Evolutionary conservation across 495 filamentous ascomycete genomes (phyloP), one percentile per base, ranked within the genome.

Genomic region (Podospora anserina): DNA sequence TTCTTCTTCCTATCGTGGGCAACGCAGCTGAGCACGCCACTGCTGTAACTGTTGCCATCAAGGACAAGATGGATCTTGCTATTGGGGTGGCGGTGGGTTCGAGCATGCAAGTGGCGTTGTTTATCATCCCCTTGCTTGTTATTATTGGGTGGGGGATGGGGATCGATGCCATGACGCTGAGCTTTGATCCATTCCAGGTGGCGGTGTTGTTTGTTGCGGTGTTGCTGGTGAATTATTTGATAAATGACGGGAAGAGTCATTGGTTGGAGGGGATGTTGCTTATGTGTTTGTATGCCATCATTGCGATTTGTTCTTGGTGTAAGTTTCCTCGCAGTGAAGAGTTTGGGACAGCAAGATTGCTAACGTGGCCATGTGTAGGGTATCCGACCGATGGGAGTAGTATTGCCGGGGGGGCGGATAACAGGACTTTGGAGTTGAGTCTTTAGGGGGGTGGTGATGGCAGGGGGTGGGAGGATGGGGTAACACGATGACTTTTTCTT

Each of bases 1-100:
- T 96, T 69, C 86, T 95, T 4, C 83, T 95, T 3, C 92, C 92
- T n/a, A 94, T 96, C 69, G 92, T 95, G 32, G 92, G 92, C 56
- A 95, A 96, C 74, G 92, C 92, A 4, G 92, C 92, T 5, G 92
- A 96, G 77, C 92, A 95, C 75, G 91, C 90, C 23, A 95, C 92
- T 2, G 91, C 92, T 23, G 91, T 96, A 27, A 94, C 91, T 0
- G 92, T 94, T 5, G 92, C 92, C 0, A 83, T 87, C 76, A 96
- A 95, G 82, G 92, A 94, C 77, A 96, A 95, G 77, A 95, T 95
- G 92, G 92, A 95, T 74, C 79, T 94, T 19, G 88, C 91, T 13
- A 94, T 94, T 68, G 91, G 92, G 28, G 92, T 96, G 15, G 91
- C 91, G 5, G 88, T 96, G 15, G 92, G 92, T 63, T 92, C 89